Base-by-base conservation (phyloP, 2,329 filamentous ascomycete species). In the Aspergillus terreus region DNA sequence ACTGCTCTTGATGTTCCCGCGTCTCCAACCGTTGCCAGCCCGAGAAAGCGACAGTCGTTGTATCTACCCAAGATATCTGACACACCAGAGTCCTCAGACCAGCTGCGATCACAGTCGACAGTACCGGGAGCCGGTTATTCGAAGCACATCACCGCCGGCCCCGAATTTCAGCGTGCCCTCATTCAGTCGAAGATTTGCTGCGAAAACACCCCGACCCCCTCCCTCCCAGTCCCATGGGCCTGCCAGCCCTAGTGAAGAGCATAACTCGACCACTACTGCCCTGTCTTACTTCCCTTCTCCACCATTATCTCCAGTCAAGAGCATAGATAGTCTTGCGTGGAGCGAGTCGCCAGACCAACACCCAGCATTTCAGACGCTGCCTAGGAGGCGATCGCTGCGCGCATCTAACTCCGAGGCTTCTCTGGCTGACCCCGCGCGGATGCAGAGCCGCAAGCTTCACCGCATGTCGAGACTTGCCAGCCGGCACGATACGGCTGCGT, bases 81-180 rank as follows among this genome's bases (percentile, higher is more conserved):
- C 55, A 25, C 45, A 9, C 47, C 54, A 2, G 66, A 68, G 17
- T 45, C 49, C n/a, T n/a, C 56, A 23, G 50, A 65, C 6, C 42
- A 51, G 21, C 53, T 54, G 30, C 53, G 56, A 17, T 54, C 60
- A 25, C 61, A 61, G 30, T 58, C 67, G 14, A 59, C 53, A 17
- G 45, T 63, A 6, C 62, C 63, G 4, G 4, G 65, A 69, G 14
- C 47, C 58, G 7, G 47, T 63, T 6, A 44, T 58, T 25, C 63
- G 66, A 44, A 63, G 66, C 47, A 51, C 63, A n/a, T 68, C 71
- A 0, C 65, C 68, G 3, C 62, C 69, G 21, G 63, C 71, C 3
- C 71, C 70, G 3, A 74, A 74, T 49, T 73, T 74, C 45, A 74
- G 72, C 50, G 66, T 74, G 14, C 71, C 71, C 3, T 65, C 65